Conservation (phyloP, 257 asterid species). For the Solanum sitiens region DNA sequence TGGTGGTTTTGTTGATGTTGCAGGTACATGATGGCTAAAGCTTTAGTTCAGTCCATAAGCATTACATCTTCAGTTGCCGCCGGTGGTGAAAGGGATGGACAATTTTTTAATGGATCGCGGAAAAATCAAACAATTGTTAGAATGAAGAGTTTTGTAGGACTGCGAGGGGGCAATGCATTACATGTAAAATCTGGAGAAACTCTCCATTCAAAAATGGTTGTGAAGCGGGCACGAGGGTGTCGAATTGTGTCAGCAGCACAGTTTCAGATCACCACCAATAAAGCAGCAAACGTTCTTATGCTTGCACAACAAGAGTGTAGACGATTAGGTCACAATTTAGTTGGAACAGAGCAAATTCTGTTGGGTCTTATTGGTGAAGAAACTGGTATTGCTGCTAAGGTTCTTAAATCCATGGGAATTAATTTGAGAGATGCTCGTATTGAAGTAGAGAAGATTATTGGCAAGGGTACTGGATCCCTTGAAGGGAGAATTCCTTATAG, state of each 20-base stretch:
- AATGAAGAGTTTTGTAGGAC: conserved; percentile 54
- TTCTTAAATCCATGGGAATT: conserved; percentile 86
- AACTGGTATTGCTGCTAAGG: conserved; percentile 98
- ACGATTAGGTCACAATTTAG: conserved; percentile 83
- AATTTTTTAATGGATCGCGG: conserved; percentile 29
- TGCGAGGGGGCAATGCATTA: conserved; percentile 57
- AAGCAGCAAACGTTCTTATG: conserved; percentile 90
- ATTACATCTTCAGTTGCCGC: conserved; percentile 41
- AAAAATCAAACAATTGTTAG: conserved; percentile 26
- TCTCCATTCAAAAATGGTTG: conserved; percentile 58
- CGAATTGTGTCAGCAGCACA: conserved; percentile 60
- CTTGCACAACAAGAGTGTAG: conserved; percentile 98
- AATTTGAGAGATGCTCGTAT: conserved; percentile 92
- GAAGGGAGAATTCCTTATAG: conserved; percentile 93
- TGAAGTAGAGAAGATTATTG: conserved; percentile 92
- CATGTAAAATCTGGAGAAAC: conserved; percentile 28
- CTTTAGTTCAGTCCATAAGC: conserved; percentile 52
- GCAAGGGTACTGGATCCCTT: conserved; percentile 93
- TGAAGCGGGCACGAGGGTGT: conserved; percentile 26
- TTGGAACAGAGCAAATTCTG: conserved; percentile 89
- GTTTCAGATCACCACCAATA: conserved; percentile 90
- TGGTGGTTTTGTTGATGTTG: neutral
- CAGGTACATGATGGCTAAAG: conserved; percentile 61
- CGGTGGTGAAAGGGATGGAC: conserved; percentile 23
- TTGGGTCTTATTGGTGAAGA: conserved; percentile 96